Conservation (phyloP, 805 yeast genomes). For the Saturnispora quitensis region DNA sequence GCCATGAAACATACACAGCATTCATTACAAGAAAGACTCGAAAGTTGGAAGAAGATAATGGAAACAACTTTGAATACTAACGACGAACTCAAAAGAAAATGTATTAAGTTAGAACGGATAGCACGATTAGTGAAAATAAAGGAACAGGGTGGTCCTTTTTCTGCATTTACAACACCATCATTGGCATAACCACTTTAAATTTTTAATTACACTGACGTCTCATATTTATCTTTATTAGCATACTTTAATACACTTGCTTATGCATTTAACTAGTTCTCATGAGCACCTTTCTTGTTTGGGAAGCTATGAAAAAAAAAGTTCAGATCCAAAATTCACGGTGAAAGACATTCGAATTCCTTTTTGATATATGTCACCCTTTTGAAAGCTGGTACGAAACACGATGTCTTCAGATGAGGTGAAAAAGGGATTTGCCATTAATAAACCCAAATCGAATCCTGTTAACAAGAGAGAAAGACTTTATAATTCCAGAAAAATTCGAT, state of each 20-base stretch:
- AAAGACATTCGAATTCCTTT: not conserved
- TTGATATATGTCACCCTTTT: not conserved
- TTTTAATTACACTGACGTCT: not conserved
- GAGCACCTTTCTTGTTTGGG: not conserved
- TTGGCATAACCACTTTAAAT: not conserved
- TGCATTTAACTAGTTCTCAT: not conserved
- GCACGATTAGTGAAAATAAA: slow-evolving; percentile 16
- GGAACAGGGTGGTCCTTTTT: slow-evolving; percentile 5
- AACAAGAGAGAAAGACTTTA: slow-evolving; percentile 24
- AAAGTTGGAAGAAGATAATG: not conserved
- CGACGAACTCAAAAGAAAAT: slow-evolving; percentile 1
- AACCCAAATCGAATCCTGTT: not conserved
- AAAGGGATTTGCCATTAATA: not conserved
- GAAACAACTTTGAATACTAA: not conserved
- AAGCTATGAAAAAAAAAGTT: not conserved
- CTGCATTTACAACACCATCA: slow-evolving; percentile 10
- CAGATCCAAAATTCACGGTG: not conserved
- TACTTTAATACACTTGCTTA: not conserved
- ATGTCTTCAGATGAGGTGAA: not conserved
- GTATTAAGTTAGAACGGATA: slow-evolving; percentile 16
- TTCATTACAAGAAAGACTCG: not conserved
- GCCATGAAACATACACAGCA: not conserved
- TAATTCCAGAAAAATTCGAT: slow-evolving; percentile 29
- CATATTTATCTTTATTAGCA: not conserved
- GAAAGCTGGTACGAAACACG: not conserved